phyloP scores from a whole-genome alignment of 345 rosid species.

The Noccaea bulbosa region DNA sequence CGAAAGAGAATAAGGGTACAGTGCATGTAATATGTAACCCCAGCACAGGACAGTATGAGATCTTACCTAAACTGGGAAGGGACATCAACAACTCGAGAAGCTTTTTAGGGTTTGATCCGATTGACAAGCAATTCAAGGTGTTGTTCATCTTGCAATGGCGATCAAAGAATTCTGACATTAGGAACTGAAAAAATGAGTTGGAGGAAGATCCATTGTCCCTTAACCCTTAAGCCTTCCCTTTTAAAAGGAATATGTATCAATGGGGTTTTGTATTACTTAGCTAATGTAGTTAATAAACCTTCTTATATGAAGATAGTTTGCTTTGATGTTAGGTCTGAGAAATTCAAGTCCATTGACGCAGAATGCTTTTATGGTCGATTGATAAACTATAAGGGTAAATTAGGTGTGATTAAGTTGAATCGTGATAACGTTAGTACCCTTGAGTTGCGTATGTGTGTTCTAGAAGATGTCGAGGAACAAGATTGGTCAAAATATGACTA shows the following conservation, averaged over 20 bases:
- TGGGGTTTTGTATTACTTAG: background rate
- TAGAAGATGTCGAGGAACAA: background rate
- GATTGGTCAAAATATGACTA: background rate
- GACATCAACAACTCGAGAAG: rapidly evolving
- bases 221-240: background rate
- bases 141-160: background rate
- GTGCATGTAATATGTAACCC: no score
- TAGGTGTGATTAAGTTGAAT: background rate
- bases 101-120: background rate
- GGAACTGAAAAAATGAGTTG: background rate
- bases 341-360: background rate
- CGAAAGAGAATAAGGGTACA: background rate
- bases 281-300: background rate
- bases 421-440: no score
- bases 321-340: background rate
- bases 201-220: background rate
- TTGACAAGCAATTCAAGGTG: constrained; percentile 5
- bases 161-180: background rate
- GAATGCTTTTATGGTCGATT: background rate
- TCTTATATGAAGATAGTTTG: background rate
- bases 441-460: background rate
- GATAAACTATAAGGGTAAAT: constrained; percentile 4
- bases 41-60: background rate
- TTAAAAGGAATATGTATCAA: background rate
- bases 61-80: background rate